A percentile compares a stretch with the other conserved stretches of the same genome.
phyloP scores from a whole-genome alignment of 2,329 filamentous ascomycete genomes.

The Trichoderma koningiopsis region DNA sequence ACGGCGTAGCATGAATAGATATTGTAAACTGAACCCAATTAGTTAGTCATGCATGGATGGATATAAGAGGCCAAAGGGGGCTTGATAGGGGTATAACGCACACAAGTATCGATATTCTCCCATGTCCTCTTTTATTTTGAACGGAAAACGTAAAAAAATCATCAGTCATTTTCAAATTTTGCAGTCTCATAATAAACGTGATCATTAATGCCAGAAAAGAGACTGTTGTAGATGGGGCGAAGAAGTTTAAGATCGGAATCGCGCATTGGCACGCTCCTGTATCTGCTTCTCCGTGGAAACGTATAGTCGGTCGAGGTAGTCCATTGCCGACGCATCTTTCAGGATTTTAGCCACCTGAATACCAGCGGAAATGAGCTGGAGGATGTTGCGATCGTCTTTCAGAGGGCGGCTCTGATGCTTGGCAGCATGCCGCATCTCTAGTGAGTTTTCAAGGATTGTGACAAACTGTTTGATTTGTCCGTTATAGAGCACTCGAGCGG shows the following conservation, averaged over 20 bases:
- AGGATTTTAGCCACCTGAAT: slow-evolving; percentile 87
- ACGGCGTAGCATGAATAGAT: slow-evolving; percentile 1
- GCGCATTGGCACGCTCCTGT: slow-evolving; percentile 59
- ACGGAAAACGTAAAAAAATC: slow-evolving; percentile 12
- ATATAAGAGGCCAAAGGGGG: neutral
- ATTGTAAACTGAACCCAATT: neutral
- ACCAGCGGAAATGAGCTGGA: slow-evolving; percentile 84
- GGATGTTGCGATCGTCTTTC: slow-evolving; percentile 85
- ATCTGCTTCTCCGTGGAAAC: slow-evolving; percentile 79
- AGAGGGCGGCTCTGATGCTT: slow-evolving; percentile 80
- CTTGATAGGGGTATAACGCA: neutral
- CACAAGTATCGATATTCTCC: slow-evolving; percentile 14
- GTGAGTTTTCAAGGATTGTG: slow-evolving; percentile 82
- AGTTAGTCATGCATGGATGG: neutral
- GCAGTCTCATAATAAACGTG: slow-evolving; percentile 31
- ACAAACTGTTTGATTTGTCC: slow-evolving; percentile 91
- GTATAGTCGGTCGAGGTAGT: slow-evolving; percentile 79
- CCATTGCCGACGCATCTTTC: slow-evolving; percentile 82
- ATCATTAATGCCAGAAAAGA: slow-evolving; percentile 27
- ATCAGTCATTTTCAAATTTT: slow-evolving; percentile 22
- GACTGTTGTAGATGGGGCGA: slow-evolving; percentile 15
- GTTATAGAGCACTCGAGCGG: slow-evolving; percentile 80
- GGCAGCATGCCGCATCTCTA: slow-evolving; percentile 84
- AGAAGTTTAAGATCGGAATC: slow-evolving; percentile 37
- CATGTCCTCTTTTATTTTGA: neutral